Evolutionary conservation across 352 stramenopile genomes (phyloP), one percentile per base, ranked within the genome.

Genomic region (Phytophthora sojae): DNA sequence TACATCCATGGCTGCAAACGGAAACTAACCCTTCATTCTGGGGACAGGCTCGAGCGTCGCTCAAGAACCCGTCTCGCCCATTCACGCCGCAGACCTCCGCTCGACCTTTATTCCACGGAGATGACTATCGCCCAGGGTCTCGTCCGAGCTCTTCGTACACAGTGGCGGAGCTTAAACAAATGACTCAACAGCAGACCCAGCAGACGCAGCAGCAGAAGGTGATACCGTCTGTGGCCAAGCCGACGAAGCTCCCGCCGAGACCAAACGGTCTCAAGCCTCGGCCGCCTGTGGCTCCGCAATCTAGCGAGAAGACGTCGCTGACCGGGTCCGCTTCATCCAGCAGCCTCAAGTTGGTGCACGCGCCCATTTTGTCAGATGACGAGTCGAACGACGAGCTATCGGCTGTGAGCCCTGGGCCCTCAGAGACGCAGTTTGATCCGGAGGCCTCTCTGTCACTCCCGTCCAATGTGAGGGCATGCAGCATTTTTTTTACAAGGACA

Each of bases 1-100:
- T n/a, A n/a, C n/a, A n/a, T n/a, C n/a, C n/a, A n/a, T n/a, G n/a
- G n/a, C n/a, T n/a, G n/a, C n/a, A n/a, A n/a, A n/a, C n/a, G n/a
- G n/a, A n/a, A n/a, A n/a, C n/a, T n/a, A n/a, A n/a, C n/a, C n/a
- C n/a, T n/a, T n/a, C n/a, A n/a, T n/a, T n/a, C 7, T 1, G 45
- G 2, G n/a, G n/a, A 15, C 55, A 93, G 80, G 89, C 87, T 26
- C 81, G 87, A 21, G 89, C 87, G 4, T 95, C 87, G 30, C 75
- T 96, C 11, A 95, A 93, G 64, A 91, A 93, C 26, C 89, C 89
- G 0, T 94, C 87, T 4, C 81, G 89, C n/a, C 89, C 89, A 19
- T 95, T 82, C 67, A 96, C 89, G 15, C 89, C 87, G 0, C 82
- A 86, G 23, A 83, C 80, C 4, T 80, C 75, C 73, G 63, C 72